These are phyloP conservation scores for Apiospora hydei DNA, from an alignment of 2,329 filamentous ascomycete species.

Conservation along the genomic window DNA sequence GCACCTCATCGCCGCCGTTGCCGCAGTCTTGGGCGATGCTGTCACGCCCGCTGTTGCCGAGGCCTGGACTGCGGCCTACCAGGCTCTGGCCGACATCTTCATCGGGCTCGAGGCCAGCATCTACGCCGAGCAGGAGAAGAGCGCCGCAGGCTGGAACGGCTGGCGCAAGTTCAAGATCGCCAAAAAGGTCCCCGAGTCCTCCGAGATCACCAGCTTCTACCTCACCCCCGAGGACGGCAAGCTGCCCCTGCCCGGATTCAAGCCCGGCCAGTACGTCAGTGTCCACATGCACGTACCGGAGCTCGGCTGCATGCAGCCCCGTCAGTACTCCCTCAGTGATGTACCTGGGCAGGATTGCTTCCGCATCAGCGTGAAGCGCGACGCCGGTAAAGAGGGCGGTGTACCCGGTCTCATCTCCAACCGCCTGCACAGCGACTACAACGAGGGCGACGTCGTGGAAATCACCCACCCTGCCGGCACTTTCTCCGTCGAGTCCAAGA, in stretches of 20 bases:
- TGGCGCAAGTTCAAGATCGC: slow-evolving; percentile 64
- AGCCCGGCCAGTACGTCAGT: slow-evolving; percentile 78
- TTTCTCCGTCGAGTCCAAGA: slow-evolving; percentile 65
- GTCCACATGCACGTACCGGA: slow-evolving; percentile 67
- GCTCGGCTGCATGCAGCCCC: slow-evolving; percentile 70
- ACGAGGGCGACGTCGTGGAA: slow-evolving; percentile 60
- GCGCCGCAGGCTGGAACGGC: slow-evolving; percentile 47
- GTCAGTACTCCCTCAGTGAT: slow-evolving; percentile 80
- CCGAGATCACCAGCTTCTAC: slow-evolving; percentile 72
- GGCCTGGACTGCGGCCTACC: slow-evolving; percentile 77
- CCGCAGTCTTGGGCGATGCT: slow-evolving; percentile 69
- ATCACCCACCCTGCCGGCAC: slow-evolving; percentile 64
- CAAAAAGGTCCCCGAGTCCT: slow-evolving; percentile 67
- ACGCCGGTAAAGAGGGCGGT: slow-evolving; percentile 48
- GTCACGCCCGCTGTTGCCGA: slow-evolving; percentile 71
- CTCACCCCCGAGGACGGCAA: slow-evolving; percentile 67
- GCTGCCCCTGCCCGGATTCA: slow-evolving; percentile 62
- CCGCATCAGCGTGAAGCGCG: slow-evolving; percentile 78
- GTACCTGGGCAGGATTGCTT: slow-evolving; percentile 62
- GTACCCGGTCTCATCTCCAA: slow-evolving; percentile 60
- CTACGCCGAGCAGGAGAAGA: slow-evolving; percentile 55
- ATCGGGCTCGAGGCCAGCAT: slow-evolving; percentile 69
- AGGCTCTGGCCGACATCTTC: slow-evolving; percentile 74
- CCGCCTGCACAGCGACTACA: slow-evolving; percentile 55
- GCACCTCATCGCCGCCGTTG: slow-evolving; percentile 72